Evolutionary conservation across 1,284 basidiomycete species (phyloP), one percentile per base, ranked within the genome.

Genomic region (Ustilago trichophora): DNA sequence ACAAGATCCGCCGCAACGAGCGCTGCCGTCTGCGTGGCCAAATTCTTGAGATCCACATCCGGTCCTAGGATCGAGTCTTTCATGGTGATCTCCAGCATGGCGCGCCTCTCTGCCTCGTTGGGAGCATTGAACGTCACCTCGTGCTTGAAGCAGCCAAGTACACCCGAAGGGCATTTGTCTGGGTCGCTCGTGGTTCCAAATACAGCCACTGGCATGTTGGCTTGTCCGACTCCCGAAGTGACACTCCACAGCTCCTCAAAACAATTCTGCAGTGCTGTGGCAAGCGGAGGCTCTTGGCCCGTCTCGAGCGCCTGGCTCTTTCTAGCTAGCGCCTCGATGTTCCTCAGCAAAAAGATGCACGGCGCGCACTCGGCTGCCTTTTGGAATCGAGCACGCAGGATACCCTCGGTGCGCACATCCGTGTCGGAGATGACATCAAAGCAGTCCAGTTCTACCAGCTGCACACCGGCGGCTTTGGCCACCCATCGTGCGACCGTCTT

Each of bases 11-110:
- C 87, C 1, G 93, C 91, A 31, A 93, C 88, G 10, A 99, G 85
- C 2, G 93, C 93, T 8, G 96, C 96, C 3, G 94, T 96, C 80
- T 96, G 92, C 4, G 88, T 87, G 3, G 96, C 93, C 5, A 98
- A 79, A 13, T 84, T 82, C 38, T 84, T 82, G 22, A 94, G 69
- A 11, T 89, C 90, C 1, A 96, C 89, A 82, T 98, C 96, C 0
- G 90, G 87, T 0, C 89, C 87, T 22, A 95, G 77, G 0, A 79
- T 63, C 24, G 83, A 81, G 5, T 83, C 81, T 2, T 78, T 62
- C 6, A 91, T 82, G 13, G 88, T 67, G 6, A 84, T 83, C 5
- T 83, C 67, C 15, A 94, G 83, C 42, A 93, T 89, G 29, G 85
- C 84, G 40, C 86, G 82, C 46, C 95, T 85, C 69, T 92, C 89